A percentile compares a stretch with the other conserved stretches of the same genome.
Evolutionary conservation across 2,329 filamentous ascomycete species (phyloP).

Genomic region (Ramularia endophylla): DNA sequence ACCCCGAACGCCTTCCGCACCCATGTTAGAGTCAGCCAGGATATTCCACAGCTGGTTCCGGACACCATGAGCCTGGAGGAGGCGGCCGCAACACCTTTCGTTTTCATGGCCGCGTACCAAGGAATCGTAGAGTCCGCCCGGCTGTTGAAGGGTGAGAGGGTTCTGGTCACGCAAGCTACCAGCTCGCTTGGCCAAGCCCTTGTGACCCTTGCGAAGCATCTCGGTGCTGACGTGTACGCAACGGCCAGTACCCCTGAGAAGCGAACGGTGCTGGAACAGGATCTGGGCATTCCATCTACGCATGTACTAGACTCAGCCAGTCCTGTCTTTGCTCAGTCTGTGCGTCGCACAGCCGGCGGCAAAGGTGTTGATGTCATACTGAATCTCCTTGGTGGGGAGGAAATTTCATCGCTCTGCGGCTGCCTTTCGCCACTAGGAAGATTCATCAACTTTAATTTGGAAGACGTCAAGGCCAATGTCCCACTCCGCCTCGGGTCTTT

Average conservation of each 20-base stretch:
- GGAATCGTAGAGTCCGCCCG: constrained; percentile 8
- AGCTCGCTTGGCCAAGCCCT: constrained; percentile 6
- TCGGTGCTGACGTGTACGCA: constrained; percentile 19
- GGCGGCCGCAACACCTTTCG: constrained; percentile 8
- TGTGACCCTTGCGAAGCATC: not conserved
- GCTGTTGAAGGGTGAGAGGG: constrained; percentile 24
- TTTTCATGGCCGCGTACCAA: constrained; percentile 6
- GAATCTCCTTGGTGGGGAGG: constrained; percentile 23
- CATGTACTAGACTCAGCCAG: not conserved
- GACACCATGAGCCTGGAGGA: constrained; percentile 5
- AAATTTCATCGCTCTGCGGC: not conserved
- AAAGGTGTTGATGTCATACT: constrained; percentile 31
- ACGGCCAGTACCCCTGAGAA: constrained; percentile 24
- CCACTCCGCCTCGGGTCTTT: not conserved
- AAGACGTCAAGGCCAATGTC: not conserved
- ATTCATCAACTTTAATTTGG: not conserved
- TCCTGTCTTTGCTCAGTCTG: constrained; percentile 1
- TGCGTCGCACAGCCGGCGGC: constrained; percentile 20
- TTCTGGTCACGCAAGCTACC: constrained; percentile 29
- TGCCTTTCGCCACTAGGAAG: not conserved
- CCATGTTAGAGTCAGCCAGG: not conserved
- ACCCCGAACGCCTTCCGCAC: constrained; percentile 2
- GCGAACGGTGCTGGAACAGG: constrained; percentile 1
- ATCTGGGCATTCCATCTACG: not conserved
- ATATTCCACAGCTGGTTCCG: not conserved